Evolutionary conservation across 192 early-diverging fungal species (phyloP).

Genomic region (Coemansia sp.): DNA sequence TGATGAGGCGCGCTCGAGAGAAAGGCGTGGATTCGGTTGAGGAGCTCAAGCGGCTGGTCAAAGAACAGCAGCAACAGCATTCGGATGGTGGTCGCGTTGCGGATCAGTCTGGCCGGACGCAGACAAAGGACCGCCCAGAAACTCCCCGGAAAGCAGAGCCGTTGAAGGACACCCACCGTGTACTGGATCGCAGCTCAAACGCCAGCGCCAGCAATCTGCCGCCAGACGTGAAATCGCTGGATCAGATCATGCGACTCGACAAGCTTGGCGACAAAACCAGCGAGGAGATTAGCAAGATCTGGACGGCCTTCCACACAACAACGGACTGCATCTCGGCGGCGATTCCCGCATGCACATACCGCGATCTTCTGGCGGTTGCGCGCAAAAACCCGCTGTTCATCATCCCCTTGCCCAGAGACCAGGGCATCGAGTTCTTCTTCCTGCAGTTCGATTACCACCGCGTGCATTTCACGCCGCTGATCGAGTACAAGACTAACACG

Average conservation of each 20-base stretch:
- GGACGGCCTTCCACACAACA: conserved; percentile 72
- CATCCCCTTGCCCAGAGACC: conserved; percentile 75
- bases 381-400: conserved; percentile 67
- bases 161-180: conserved; percentile 13
- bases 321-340: conserved; percentile 64
- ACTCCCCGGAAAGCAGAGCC: not conserved
- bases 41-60: conserved; percentile 29
- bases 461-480: conserved; percentile 79
- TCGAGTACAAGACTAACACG: conserved; percentile 87
- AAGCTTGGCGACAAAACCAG: conserved; percentile 41
- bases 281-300: conserved; percentile 62
- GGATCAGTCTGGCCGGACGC: not conserved
- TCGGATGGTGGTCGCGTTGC: not conserved
- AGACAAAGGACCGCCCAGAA: not conserved
- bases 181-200: conserved; percentile 7
- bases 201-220: conserved; percentile 21
- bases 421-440: conserved; percentile 85
- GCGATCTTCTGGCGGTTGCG: conserved; percentile 55
- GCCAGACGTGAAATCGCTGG: conserved; percentile 53
- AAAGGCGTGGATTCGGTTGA: conserved; percentile 40
- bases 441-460: conserved; percentile 86
- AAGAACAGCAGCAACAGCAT: not conserved
- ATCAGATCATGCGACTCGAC: conserved; percentile 60
- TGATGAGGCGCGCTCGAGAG: conserved; percentile 58
- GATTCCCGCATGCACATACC: conserved; percentile 64